phyloP scores from a whole-genome alignment of 352 stramenopile genomes.

The Pythium dissotocum region DNA sequence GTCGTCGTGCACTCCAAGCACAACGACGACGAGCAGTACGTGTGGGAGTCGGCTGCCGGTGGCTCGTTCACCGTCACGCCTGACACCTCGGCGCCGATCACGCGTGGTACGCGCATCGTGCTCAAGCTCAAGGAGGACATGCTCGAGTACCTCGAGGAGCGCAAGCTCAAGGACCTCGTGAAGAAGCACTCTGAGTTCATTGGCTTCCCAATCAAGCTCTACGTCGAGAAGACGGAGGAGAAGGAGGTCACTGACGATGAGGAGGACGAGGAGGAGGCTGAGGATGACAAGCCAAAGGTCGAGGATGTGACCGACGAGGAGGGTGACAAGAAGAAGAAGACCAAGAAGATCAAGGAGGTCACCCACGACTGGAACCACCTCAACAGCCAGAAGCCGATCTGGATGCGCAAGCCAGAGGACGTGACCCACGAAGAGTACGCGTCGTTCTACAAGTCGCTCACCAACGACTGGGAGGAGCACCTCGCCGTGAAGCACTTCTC shows the following conservation, averaged over 20 bases:
- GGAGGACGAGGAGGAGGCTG: conserved; percentile 93
- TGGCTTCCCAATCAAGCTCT: conserved; percentile 99
- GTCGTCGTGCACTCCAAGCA: conserved; percentile 98
- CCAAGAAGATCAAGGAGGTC: conserved; percentile 96
- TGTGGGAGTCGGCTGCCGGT: conserved; percentile 97
- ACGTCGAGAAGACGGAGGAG: conserved; percentile 99
- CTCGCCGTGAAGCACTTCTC: conserved; percentile 98
- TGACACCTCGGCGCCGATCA: conserved; percentile 87
- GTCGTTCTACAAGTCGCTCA: conserved; percentile 99
- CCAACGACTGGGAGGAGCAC: conserved; percentile 99
- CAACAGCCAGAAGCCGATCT: conserved; percentile 99
- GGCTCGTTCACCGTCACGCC: conserved; percentile 97
- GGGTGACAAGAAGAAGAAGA: conserved; percentile 99
- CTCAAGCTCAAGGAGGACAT: conserved; percentile 99
- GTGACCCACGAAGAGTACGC: conserved; percentile 99
- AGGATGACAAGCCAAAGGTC: conserved; percentile 97
- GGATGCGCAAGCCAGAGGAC: conserved; percentile 99
- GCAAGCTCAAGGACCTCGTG: conserved; percentile 98
- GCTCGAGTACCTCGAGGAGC: conserved; percentile 98
- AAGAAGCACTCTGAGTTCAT: conserved; percentile 99
- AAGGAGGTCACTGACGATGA: conserved; percentile 99
- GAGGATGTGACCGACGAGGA: conserved; percentile 97
- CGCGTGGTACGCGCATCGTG: conserved; percentile 95
- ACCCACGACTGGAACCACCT: conserved; percentile 99
- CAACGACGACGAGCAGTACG: conserved; percentile 98